Base-by-base conservation (phyloP, 495 filamentous ascomycete genomes). In the Hyphodiscus hymeniophilus region DNA sequence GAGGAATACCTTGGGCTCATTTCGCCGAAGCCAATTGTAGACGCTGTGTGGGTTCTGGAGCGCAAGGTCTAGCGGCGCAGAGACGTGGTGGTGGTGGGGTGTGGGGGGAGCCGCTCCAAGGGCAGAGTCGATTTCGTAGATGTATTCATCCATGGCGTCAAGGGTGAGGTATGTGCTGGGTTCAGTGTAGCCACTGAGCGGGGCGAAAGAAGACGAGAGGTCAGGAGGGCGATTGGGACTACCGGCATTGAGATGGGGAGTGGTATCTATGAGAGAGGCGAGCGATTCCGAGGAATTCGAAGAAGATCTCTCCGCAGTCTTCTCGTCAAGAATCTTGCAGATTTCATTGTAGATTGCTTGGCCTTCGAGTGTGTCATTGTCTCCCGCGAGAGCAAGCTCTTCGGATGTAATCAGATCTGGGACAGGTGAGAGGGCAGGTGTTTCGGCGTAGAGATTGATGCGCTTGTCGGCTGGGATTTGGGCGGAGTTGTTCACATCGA, bases 11-110 rank as follows among this genome's bases (percentile, higher is more conserved):
- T 89, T 79, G 0, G 89, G 89, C 47, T 88, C 84, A 58, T 94
- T 78, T 48, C 80, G 79, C 28, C 86, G 77, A 18, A 96, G 69
- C 90, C 90, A 96, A 63, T 91, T 92, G 68, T 89, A 87, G 1
- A 94, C 87, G 21, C 83, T 88, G 31, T 85, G 81, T 0, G 85
- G 87, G 57, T 95, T 96, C 23, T 79, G 77, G 3, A 88, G 65
- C 15, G 76, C 71, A 32, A 79, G 72, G 44, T 89, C 84, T 5
- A 22, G 42, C 8, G 46, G 50, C 2, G 41, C 20, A 1, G 46
- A 24, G 2, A 36, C 39, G 7, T 38, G 46, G 34, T 11, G 8
- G 36, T 42, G 44, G 17, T 21, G 38, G 15, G 53, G 34, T 10
- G 45, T 18, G 16, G 42, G 42, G 5, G 46, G 43, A 12, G 42